phyloP scores from a whole-genome alignment of 768 basidiomycete species.

The Leccinum incarnatum region DNA sequence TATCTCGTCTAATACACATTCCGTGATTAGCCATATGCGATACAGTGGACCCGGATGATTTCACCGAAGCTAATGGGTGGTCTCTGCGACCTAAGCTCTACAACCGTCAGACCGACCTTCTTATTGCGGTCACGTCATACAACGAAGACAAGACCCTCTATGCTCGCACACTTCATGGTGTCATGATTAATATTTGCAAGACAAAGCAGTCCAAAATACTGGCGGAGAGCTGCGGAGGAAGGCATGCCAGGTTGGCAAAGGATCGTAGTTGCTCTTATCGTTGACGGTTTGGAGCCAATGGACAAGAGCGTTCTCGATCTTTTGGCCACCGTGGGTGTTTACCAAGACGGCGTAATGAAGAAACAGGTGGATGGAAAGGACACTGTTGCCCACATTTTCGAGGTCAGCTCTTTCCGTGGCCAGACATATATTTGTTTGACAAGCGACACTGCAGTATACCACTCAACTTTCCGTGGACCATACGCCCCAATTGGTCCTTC shows the following conservation, averaged over 20 bases:
- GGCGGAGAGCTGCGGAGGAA: constrained; percentile 79
- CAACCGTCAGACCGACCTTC: constrained; percentile 85
- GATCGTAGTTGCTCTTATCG: constrained; percentile 85
- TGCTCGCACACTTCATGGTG: constrained; percentile 87
- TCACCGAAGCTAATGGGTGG: constrained; percentile 75
- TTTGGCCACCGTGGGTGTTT: constrained; percentile 86
- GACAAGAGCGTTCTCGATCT: constrained; percentile 92
- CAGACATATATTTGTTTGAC: constrained; percentile 6
- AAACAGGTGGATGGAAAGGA: constrained; percentile 87
- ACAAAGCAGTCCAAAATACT: constrained; percentile 91
- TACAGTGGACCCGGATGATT: constrained; percentile 94
- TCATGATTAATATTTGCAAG: constrained; percentile 98
- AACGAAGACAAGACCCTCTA: constrained; percentile 94
- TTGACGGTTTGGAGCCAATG: constrained; percentile 92
- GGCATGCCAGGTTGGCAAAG: constrained; percentile 87
- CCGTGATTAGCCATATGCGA: constrained; percentile 67
- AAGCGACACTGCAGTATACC: constrained; percentile 64
- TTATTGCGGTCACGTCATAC: constrained; percentile 93
- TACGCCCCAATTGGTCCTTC: constrained; percentile 86
- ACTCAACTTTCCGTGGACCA: constrained; percentile 93
- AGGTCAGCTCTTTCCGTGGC: constrained; percentile 46
- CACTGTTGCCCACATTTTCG: constrained; percentile 92
- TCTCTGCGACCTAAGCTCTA: constrained; percentile 82
- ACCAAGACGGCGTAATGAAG: constrained; percentile 95
- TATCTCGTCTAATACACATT: not conserved